Conservation (phyloP, 768 basidiomycete species). For the Pleurotus tuoliensis region DNA sequence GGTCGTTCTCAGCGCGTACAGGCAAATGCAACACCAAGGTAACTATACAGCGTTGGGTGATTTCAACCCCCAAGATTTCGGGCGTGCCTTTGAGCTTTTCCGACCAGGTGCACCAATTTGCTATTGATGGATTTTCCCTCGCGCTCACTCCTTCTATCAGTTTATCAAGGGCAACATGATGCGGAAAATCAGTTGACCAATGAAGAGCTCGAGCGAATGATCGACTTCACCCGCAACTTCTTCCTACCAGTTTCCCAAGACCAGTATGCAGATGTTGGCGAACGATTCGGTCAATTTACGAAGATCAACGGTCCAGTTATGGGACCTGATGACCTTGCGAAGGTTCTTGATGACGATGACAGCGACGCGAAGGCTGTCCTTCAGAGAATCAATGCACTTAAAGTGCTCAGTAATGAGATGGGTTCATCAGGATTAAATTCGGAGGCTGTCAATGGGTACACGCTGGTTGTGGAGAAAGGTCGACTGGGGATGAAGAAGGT, state of each 20-base stretch:
- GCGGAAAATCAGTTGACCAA: constrained; percentile 2
- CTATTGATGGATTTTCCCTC: not conserved
- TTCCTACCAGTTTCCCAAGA: constrained; percentile 5
- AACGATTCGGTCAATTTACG: not conserved
- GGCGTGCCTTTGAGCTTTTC: constrained; percentile 33
- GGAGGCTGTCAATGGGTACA: constrained; percentile 6
- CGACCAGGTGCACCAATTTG: constrained; percentile 23
- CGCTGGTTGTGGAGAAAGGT: not conserved
- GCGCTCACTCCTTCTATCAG: not conserved
- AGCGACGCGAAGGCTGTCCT: constrained; percentile 31
- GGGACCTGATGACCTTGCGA: constrained; percentile 3
- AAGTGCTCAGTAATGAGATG: constrained; percentile 24
- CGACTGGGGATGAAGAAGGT: not conserved
- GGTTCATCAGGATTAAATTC: constrained; percentile 5
- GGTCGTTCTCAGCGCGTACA: constrained; percentile 37
- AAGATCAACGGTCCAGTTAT: not conserved
- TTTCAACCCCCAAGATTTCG: constrained; percentile 30
- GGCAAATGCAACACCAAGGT: constrained; percentile 33
- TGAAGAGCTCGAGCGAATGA: constrained; percentile 9
- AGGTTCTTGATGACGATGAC: constrained; percentile 10
- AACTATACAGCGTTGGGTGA: constrained; percentile 23
- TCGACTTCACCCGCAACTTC: constrained; percentile 10
- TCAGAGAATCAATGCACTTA: constrained; percentile 42
- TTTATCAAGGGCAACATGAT: constrained; percentile 9
- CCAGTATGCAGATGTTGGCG: not conserved